These are phyloP conservation scores for Keithomyces neogunnii DNA, from an alignment of 2,329 filamentous ascomycete species.

Conservation along the genomic window DNA sequence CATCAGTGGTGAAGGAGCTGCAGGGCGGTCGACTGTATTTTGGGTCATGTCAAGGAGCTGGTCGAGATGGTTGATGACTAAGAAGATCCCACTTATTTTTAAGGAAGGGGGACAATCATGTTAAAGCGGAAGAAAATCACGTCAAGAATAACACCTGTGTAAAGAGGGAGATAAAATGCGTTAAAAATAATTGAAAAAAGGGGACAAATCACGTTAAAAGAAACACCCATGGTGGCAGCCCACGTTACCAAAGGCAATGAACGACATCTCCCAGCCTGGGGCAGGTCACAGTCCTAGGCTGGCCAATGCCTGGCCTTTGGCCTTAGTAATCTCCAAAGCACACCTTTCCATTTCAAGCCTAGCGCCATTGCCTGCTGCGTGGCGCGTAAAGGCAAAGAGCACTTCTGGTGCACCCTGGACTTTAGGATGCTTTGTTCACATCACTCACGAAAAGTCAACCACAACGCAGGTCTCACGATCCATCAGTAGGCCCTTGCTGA, in stretches of 20 bases:
- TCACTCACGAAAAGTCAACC: slow-evolving; percentile 1
- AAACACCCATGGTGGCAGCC: neutral
- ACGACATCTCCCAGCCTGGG: slow-evolving; percentile 2
- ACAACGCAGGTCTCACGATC: slow-evolving; percentile 2
- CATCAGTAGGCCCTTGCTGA: neutral
- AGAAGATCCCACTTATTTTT: neutral
- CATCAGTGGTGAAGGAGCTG: too few species aligned
- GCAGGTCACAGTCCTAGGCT: slow-evolving; percentile 4
- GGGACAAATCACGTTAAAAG: slow-evolving; percentile 1
- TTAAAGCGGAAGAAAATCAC: neutral
- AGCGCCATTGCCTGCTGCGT: neutral
- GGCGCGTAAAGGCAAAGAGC: slow-evolving; percentile 1
- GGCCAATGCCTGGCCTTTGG: neutral
- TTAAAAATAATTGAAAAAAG: neutral
- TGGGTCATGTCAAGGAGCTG: too few species aligned
- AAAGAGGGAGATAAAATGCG: neutral
- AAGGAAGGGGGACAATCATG: neutral
- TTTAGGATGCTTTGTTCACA: neutral
- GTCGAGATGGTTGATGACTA: neutral
- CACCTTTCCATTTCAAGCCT: neutral
- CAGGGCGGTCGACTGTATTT: too few species aligned
- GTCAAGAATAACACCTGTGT: neutral
- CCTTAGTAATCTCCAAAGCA: neutral
- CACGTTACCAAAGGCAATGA: neutral
- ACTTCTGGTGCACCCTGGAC: slow-evolving; percentile 2